Conservation (phyloP, 495 filamentous ascomycete species). For the Pseudotulostoma volvatum region DNA sequence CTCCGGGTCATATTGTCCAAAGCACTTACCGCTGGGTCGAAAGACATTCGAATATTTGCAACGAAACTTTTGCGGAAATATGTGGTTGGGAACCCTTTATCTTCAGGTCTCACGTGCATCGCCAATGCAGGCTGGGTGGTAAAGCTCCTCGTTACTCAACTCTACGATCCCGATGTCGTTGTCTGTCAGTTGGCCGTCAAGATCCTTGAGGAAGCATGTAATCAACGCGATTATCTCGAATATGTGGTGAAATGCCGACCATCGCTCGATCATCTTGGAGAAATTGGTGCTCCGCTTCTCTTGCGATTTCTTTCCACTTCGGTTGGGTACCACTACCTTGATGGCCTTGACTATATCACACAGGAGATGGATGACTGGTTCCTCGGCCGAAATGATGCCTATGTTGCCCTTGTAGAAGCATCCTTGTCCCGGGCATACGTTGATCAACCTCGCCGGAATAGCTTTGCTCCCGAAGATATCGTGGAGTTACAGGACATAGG, state of each 20-base stretch:
- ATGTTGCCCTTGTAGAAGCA: constrained; percentile 88
- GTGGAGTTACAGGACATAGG: constrained; percentile 44
- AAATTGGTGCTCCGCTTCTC: constrained; percentile 88
- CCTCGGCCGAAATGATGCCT: constrained; percentile 81
- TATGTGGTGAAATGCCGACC: constrained; percentile 93
- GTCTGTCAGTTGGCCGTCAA: constrained; percentile 93
- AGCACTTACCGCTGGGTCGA: constrained; percentile 77
- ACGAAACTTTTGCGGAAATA: constrained; percentile 76
- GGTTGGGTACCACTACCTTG: constrained; percentile 91
- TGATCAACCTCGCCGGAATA: constrained; percentile 32
- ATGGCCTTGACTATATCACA: constrained; percentile 93
- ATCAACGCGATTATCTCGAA: constrained; percentile 71
- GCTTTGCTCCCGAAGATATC: constrained; percentile 34
- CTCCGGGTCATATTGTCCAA: constrained; percentile 85
- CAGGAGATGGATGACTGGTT: constrained; percentile 99
- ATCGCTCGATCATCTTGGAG: constrained; percentile 88
- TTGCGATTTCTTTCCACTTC: constrained; percentile 88
- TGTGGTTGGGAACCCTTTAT: constrained; percentile 31
- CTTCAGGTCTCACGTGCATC: constrained; percentile 17
- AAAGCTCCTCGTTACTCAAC: constrained; percentile 82
- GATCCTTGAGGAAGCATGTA: constrained; percentile 94
- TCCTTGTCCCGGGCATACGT: constrained; percentile 80
- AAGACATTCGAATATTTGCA: constrained; percentile 75
- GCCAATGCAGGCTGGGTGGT: constrained; percentile 81
- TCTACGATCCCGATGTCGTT: constrained; percentile 93